Base-by-base conservation (phyloP, 2,329 filamentous ascomycete species). In the Coniochaeta hoffmannii region DNA sequence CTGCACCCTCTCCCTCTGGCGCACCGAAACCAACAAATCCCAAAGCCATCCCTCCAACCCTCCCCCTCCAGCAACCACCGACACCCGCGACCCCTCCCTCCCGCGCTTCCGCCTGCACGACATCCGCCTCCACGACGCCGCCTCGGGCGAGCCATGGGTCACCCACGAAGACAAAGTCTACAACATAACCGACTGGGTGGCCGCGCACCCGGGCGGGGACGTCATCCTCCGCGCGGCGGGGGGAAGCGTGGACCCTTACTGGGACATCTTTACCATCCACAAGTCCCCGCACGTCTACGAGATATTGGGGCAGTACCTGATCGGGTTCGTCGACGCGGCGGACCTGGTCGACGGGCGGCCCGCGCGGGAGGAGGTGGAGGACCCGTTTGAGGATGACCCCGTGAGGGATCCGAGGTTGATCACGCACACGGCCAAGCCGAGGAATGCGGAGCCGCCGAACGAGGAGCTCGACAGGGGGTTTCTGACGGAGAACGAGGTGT, bases 191-290 rank as follows among this genome's bases (percentile, higher is more conserved):
- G 82, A 87, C 53, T 88, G 85, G 82, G 71, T 88, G 22, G 71
- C 75, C 1, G 82, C 77, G 1, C 85, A 88, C 63, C 85, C 85
- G 0, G 85, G 85, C 3, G 85, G 85, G 41, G 80, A 86, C 53
- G 82, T 88, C 14, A 88, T 88, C 57, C 72, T 88, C 9, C 77
- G 81, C 30, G 85, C 85, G 1, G 83, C 82, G 1, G 85, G 85
- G 3, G 79, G 80, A 35, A 80, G 78, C 55, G 79, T 88, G 52
- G 85, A 88, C 53, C 78, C 80, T 0, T 88, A 87, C 68, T 88
- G 85, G 85, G 74, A 86, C 57, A 86, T 88, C 54, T 88, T 88
- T 65, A 75, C 78, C 50, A 87, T 88, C 57, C 85, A 88, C 71
- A 84, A 87, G 65, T 76, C 78, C 17, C 74, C 81, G 41, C 81